phyloP scores from a whole-genome alignment of 2,329 filamentous ascomycete genomes.

The Tolypocladium endophyticum region DNA sequence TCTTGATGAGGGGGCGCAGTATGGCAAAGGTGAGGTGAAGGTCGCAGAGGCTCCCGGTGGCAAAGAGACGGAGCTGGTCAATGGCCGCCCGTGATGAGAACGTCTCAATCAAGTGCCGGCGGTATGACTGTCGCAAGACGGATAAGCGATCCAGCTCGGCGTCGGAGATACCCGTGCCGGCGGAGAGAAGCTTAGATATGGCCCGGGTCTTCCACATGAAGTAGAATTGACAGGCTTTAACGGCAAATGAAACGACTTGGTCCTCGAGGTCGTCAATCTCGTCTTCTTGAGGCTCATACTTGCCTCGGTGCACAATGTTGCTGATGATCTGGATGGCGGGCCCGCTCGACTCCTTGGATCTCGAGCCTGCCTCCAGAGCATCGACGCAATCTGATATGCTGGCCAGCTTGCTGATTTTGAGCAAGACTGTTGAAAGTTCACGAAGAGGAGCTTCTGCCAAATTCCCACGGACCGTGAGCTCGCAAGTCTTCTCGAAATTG shows the following conservation, averaged over 20 bases:
- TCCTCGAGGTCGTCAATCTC: conserved; percentile 71
- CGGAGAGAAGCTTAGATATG: conserved; percentile 43
- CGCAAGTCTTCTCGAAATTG: conserved; percentile 58
- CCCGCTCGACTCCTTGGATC: conserved; percentile 34
- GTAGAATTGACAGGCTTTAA: conserved; percentile 73
- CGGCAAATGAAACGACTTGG: conserved; percentile 63
- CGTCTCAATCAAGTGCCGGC: conserved; percentile 54
- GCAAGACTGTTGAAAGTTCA: conserved; percentile 62
- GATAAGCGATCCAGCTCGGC: conserved; percentile 51
- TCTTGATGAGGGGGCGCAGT: conserved; percentile 46
- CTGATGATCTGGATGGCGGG: conserved; percentile 59
- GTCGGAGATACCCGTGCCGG: conserved; percentile 44
- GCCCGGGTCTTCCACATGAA: conserved; percentile 85
- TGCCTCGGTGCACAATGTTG: conserved; percentile 63
- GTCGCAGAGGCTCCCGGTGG: conserved; percentile 71
- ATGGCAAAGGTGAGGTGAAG: conserved; percentile 70
- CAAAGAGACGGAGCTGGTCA: conserved; percentile 67
- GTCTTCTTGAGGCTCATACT: conserved; percentile 56
- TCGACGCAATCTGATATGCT: conserved; percentile 70
- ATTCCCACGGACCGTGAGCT: conserved; percentile 61
- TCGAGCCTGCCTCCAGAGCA: conserved; percentile 54
- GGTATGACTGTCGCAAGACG: conserved; percentile 43
- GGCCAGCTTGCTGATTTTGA: conserved; percentile 72
- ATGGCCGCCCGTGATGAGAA: conserved; percentile 58
- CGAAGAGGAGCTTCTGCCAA: conserved; percentile 54